Conservation (phyloP, 2,329 filamentous ascomycete species). For the Simplicillium sp. region DNA sequence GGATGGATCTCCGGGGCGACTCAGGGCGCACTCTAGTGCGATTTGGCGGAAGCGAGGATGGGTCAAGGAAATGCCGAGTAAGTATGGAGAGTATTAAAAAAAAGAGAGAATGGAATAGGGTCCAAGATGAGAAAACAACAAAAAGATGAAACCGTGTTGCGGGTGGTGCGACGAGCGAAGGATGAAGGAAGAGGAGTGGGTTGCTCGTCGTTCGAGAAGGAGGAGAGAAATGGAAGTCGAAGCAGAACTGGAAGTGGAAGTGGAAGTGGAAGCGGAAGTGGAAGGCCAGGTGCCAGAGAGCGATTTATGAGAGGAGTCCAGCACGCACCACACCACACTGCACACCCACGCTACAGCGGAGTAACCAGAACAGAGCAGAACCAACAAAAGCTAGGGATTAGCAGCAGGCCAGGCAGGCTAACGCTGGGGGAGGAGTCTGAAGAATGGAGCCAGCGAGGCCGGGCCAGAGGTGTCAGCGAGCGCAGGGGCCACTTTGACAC, state of each 20-base stretch:
- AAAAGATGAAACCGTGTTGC: no score
- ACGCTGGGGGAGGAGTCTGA: neutral
- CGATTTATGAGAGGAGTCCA: neutral
- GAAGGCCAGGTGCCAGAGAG: neutral
- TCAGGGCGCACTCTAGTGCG: neutral
- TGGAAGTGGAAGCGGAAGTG: no score
- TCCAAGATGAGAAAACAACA: neutral
- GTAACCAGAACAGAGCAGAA: no score
- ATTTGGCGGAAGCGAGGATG: no score
- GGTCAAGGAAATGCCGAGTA: slow-evolving; percentile 5
- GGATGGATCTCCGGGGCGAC: no score
- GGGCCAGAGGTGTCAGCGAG: neutral
- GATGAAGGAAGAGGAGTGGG: neutral
- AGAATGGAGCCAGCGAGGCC: no score
- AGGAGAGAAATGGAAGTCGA: neutral
- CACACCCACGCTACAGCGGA: no score
- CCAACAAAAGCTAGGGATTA: no score
- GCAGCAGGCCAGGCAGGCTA: no score
- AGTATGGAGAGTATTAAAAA: slow-evolving; percentile 8
- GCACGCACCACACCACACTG: neutral
- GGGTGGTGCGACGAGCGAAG: slow-evolving; percentile 6
- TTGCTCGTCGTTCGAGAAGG: no score
- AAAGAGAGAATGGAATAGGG: slow-evolving; percentile 11
- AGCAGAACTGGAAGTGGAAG: slow-evolving; percentile 11
- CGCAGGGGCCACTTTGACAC: neutral